phyloP scores from a whole-genome alignment of 768 basidiomycete genomes.

The Termitomyces sp. region DNA sequence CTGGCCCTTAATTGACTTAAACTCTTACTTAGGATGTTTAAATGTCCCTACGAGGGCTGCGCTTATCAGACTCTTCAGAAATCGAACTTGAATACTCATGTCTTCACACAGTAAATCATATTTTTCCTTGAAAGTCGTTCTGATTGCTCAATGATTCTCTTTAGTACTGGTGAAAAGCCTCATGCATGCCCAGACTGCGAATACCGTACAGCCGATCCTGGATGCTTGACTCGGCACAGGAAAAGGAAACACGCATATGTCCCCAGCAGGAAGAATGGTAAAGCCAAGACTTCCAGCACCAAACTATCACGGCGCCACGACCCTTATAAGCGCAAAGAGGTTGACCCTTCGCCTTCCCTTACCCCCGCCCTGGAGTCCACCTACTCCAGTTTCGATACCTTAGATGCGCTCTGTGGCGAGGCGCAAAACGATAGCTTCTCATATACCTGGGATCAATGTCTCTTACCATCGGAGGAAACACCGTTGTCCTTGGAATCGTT shows the following conservation, averaged over 20 bases:
- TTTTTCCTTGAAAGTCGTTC: not conserved
- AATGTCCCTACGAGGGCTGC: constrained; percentile 20
- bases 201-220: constrained; percentile 22
- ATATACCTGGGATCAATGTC: constrained; percentile 5
- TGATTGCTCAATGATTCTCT: not conserved
- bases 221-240: constrained; percentile 23
- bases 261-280: too few species aligned
- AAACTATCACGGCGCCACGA: too few species aligned
- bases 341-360: not conserved
- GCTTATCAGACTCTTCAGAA: too few species aligned
- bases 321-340: not conserved
- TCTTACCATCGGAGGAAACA: not conserved
- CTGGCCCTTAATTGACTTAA: not conserved
- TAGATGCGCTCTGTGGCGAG: not conserved
- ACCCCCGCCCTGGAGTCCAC: not conserved
- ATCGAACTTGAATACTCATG: constrained; percentile 26
- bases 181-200: constrained; percentile 22
- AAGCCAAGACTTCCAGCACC: too few species aligned
- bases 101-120: too few species aligned
- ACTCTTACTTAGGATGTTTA: constrained; percentile 21
- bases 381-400: not conserved
- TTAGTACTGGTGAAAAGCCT: constrained; percentile 23
- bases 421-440: not conserved
- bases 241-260: too few species aligned
- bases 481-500: not conserved